Evolutionary conservation across 1,284 basidiomycete species (phyloP).

Genomic region (Thelephora terrestris): DNA sequence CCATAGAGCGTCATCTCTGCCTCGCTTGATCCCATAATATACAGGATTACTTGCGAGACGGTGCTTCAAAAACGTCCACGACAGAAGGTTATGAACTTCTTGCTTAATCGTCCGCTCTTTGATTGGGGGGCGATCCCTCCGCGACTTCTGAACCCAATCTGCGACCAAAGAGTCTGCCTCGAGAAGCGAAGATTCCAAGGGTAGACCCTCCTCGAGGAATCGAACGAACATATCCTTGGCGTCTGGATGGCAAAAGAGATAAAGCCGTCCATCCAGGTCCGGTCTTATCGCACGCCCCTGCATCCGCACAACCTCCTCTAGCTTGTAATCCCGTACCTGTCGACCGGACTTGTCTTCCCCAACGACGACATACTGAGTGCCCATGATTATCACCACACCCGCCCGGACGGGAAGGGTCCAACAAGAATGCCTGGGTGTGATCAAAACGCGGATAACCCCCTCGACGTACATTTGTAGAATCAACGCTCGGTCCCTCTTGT

Average conservation of each 20-base stretch:
- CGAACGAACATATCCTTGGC: conserved; percentile 68
- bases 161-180: conserved; percentile 37
- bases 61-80: conserved; percentile 73
- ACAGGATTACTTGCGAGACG: conserved; percentile 75
- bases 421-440: conserved; percentile 76
- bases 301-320: conserved; percentile 84
- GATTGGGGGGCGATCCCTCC: conserved; percentile 20
- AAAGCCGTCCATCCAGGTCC: conserved; percentile 55
- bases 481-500: conserved; percentile 61
- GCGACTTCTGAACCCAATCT: conserved; percentile 42
- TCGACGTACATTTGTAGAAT: conserved; percentile 80
- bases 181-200: conserved; percentile 76
- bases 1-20: conserved; percentile 45
- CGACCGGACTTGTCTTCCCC: conserved; percentile 37
- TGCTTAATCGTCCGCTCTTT: conserved; percentile 42
- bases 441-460: conserved; percentile 73
- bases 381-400: conserved; percentile 80
- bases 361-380: conserved; percentile 76
- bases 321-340: conserved; percentile 68
- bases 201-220: conserved; percentile 80
- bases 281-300: conserved; percentile 77
- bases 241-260: conserved; percentile 83
- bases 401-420: conserved; percentile 83
- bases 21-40: conserved; percentile 60
- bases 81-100: conserved; percentile 66